Evolutionary conservation across 139 green algal species (phyloP).

Genomic region (Coccomyxa sp.): DNA sequence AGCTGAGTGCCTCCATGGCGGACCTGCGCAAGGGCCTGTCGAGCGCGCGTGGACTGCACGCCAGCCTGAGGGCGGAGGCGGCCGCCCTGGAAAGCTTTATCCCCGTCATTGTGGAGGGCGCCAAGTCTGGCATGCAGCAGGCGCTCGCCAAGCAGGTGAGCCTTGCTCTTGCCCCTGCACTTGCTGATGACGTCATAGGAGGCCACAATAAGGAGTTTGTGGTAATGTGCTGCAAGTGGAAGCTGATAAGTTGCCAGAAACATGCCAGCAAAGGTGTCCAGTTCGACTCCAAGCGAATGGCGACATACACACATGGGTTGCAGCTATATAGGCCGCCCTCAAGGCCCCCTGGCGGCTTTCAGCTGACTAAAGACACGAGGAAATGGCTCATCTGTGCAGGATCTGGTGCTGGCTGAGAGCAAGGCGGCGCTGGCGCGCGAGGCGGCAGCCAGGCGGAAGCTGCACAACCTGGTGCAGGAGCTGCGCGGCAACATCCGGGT

Average conservation of each 20-base stretch:
- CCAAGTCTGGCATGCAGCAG: slow-evolving; percentile 10
- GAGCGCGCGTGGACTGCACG: slow-evolving; percentile 13
- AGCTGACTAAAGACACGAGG: too few species aligned
- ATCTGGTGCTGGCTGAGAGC: slow-evolving; percentile 33
- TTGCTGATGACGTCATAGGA: too few species aligned
- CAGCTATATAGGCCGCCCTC: too few species aligned
- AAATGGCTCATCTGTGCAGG: not conserved
- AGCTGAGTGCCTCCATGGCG: slow-evolving; percentile 7
- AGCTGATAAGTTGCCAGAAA: too few species aligned
- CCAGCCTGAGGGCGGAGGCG: slow-evolving; percentile 11
- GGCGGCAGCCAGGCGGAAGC: slow-evolving; percentile 16
- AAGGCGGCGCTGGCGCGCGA: slow-evolving; percentile 22
- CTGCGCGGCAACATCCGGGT: slow-evolving; percentile 38
- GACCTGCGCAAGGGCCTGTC: slow-evolving; percentile 15
- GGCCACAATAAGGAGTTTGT: too few species aligned
- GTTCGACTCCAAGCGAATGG: too few species aligned
- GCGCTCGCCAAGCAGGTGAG: slow-evolving; percentile 16
- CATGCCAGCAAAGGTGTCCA: too few species aligned
- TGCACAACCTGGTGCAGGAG: slow-evolving; percentile 34
- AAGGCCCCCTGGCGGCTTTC: too few species aligned
- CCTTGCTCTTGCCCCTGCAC: too few species aligned
- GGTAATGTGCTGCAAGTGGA: too few species aligned
- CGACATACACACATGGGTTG: too few species aligned
- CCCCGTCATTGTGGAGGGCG: slow-evolving; percentile 22
- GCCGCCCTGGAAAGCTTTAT: slow-evolving; percentile 18